Conservation (phyloP, 352 stramenopile species). For the Pythium insidiosum region DNA sequence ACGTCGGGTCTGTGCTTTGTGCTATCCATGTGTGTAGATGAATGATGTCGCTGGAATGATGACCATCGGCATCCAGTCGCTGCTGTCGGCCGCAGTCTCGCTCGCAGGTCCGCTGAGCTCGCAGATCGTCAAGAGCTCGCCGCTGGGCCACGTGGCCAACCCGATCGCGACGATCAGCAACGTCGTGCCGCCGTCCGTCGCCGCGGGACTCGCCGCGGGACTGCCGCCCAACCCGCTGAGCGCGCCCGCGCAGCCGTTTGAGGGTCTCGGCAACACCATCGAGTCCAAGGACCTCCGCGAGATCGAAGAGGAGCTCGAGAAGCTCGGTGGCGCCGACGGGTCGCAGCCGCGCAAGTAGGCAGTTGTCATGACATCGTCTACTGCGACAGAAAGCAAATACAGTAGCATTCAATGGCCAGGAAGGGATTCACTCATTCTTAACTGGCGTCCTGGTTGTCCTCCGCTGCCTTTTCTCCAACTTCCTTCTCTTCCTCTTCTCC, state of each 20-base stretch:
- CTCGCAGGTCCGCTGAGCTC: slow-evolving; percentile 59
- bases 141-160: slow-evolving; percentile 63
- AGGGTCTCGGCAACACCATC: slow-evolving; percentile 19
- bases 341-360: slow-evolving; percentile 11
- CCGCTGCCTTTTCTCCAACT: slow-evolving; percentile 5
- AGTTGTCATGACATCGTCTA: no score
- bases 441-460: slow-evolving; percentile 4
- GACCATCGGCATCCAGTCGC: slow-evolving; percentile 67
- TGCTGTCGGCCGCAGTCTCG: slow-evolving; percentile 68
- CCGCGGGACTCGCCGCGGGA: slow-evolving; percentile 28
- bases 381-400: no score
- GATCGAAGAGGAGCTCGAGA: slow-evolving; percentile 64
- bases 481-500: slow-evolving; percentile 14
- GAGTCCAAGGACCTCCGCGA: slow-evolving; percentile 53
- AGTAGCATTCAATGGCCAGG: no score
- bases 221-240: slow-evolving; percentile 34
- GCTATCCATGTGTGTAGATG: slow-evolving; percentile 21
- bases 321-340: slow-evolving; percentile 42
- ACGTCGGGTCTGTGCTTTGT: neutral
- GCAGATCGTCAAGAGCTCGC: slow-evolving; percentile 64
- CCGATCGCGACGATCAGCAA: slow-evolving; percentile 58
- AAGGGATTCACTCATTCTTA: no score
- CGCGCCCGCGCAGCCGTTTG: slow-evolving; percentile 10
- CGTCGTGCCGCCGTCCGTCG: slow-evolving; percentile 34
- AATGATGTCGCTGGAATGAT: slow-evolving; percentile 71